Evolutionary conservation across 2,329 filamentous ascomycete species (phyloP), one percentile per base, ranked within the genome.

Genomic region (Cladosporium velox): DNA sequence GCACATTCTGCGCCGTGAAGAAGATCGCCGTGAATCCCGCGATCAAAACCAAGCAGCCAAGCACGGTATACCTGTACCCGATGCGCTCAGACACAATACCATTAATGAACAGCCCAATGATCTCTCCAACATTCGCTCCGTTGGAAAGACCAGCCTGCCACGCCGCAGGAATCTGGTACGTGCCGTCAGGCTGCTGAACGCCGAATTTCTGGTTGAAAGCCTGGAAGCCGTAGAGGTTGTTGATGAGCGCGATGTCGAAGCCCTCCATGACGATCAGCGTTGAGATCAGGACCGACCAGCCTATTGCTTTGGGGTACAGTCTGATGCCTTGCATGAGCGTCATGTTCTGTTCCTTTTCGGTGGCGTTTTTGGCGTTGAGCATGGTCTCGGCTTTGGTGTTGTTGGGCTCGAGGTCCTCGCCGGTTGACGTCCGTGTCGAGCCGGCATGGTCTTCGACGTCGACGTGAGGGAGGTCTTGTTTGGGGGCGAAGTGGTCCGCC

Each of bases 191-290:
- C 30, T 76, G 68, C 21, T 76, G 74, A 57, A 77, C 75, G 64
- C 82, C 81, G 65, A 80, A 84, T 67, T 81, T 80, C 52, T 72
- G 69, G 65, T 83, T 81, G 76, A 84, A 84, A 24, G 78, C 75
- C 11, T 80, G 79, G 66, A 82, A 81, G 32, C 75, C 81, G 68
- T 87, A 93, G 74, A 95, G 92, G 78, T 93, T 93, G 81, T 90
- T 92, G 72, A 95, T 87, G 63, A 96, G 82, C 73, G 87, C 89
- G 66, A 95, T 84, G 75, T 96, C 92, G 80, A 93, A 96, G 38
- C 91, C 92, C 78, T 96, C 92, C 93, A 97, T 97, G 73, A 87
- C 88, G 74, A 96, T 95, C 76, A 91, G 93, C 0, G 91, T 94
- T n/a, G 90, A 94, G 77, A 97, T 93, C 67, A 96, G 82, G 60